These are phyloP conservation scores for Aspergillus quadricinctus DNA, from an alignment of 2,329 filamentous ascomycete genomes.

Conservation along the genomic window DNA sequence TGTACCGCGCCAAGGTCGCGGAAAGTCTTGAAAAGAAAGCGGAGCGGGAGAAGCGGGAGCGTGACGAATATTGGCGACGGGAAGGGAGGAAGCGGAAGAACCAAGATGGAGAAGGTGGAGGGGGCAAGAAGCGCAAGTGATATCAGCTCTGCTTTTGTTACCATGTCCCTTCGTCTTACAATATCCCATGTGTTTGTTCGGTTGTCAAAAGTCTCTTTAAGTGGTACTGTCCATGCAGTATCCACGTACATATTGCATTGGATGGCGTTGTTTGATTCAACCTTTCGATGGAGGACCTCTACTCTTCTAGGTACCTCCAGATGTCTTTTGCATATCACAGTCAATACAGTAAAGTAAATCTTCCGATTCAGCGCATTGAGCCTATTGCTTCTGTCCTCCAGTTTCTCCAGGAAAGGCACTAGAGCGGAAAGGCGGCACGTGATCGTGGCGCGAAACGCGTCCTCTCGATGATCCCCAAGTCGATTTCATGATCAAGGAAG, in stretches of 20 bases:
- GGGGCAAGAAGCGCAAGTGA: slow-evolving; percentile 44
- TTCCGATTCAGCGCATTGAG: neutral
- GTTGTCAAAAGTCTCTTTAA: slow-evolving; percentile 14
- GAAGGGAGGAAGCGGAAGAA: slow-evolving; percentile 78
- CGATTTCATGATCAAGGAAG: neutral
- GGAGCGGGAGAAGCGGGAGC: slow-evolving; percentile 83
- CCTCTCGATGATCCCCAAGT: slow-evolving; percentile 3
- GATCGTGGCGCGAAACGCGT: slow-evolving; percentile 32
- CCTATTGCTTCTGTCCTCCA: neutral
- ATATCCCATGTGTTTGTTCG: slow-evolving; percentile 19
- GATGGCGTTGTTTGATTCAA: slow-evolving; percentile 15
- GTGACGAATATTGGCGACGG: slow-evolving; percentile 84
- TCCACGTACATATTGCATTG: slow-evolving; percentile 19
- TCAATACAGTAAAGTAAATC: neutral
- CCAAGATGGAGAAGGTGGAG: slow-evolving; percentile 49
- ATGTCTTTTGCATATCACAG: neutral
- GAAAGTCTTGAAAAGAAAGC: slow-evolving; percentile 80
- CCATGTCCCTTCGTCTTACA: slow-evolving; percentile 16
- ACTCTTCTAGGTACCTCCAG: neutral
- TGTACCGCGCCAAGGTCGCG: slow-evolving; percentile 77
- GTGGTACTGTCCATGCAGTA: slow-evolving; percentile 12
- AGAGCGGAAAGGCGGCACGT: slow-evolving; percentile 18
- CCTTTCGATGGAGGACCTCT: neutral
- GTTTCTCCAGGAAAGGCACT: neutral
- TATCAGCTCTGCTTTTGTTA: slow-evolving; percentile 13